Conservation (phyloP, 768 basidiomycete species). For the Mycena leptocephala region DNA sequence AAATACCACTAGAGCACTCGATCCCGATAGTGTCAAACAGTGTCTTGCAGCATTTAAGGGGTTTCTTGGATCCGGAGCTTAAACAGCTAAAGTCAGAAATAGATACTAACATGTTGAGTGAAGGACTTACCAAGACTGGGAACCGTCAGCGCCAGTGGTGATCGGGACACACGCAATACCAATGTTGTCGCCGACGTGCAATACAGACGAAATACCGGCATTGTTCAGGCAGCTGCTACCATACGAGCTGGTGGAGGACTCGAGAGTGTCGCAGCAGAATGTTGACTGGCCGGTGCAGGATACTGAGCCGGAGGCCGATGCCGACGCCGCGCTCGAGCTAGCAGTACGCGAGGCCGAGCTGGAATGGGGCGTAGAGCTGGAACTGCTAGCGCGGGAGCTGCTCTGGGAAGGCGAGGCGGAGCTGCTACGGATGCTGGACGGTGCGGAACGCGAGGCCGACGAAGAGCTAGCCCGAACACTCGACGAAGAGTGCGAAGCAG, state of each 20-base stretch:
- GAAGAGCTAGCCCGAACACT: background rate
- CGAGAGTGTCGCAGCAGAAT: no score
- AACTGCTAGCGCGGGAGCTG: background rate
- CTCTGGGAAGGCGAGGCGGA: no score
- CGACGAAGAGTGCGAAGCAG: background rate
- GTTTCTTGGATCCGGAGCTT: background rate
- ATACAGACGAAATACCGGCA: constrained; percentile 3
- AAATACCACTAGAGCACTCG: background rate
- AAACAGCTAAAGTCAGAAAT: background rate
- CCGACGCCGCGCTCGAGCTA: no score
- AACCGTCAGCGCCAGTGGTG: background rate
- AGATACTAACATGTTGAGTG: background rate
- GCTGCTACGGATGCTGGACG: background rate
- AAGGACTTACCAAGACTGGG: background rate
- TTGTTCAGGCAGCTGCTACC: no score
- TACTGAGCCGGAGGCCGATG: no score
- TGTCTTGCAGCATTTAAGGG: background rate
- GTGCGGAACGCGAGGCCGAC: background rate
- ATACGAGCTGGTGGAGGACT: no score
- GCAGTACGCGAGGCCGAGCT: no score
- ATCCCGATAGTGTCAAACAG: background rate
- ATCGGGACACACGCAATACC: background rate
- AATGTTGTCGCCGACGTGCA: constrained; percentile 2
- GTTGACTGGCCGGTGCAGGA: no score
- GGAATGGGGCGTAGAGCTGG: background rate